Percentiles rank a stretch among this genome's conserved stretches.
These are phyloP conservation scores for Sclerotinia spermophila DNA, from an alignment of 2,329 filamentous ascomycete species.

Conservation along the genomic window DNA sequence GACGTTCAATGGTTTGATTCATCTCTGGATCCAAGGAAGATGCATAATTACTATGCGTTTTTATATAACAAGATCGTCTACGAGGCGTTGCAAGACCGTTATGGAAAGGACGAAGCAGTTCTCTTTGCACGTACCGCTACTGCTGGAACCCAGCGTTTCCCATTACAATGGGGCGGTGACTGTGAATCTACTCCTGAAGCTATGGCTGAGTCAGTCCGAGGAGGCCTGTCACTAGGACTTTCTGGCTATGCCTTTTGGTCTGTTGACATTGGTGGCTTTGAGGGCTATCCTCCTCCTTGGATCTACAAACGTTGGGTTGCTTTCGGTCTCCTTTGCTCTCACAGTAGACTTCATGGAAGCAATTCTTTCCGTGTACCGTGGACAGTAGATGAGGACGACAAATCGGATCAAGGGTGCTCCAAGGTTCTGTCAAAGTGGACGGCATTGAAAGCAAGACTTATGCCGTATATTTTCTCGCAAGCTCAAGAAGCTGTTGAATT, in stretches of 20 bases:
- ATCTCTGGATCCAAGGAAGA: constrained; percentile 48
- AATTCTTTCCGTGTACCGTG: constrained; percentile 61
- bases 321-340: constrained; percentile 58
- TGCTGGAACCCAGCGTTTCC: constrained; percentile 56
- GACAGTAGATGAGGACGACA: constrained; percentile 55
- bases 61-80: constrained; percentile 60
- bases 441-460: constrained; percentile 50
- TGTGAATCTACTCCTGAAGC: constrained; percentile 60
- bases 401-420: constrained; percentile 46
- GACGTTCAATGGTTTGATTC: constrained; percentile 53
- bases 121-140: constrained; percentile 57
- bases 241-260: constrained; percentile 59
- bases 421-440: constrained; percentile 46
- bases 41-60: constrained; percentile 63
- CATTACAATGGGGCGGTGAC: constrained; percentile 59
- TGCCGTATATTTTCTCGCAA: constrained; percentile 55
- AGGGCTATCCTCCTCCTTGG: constrained; percentile 53
- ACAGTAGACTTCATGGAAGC: constrained; percentile 57
- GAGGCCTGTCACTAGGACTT: constrained; percentile 54
- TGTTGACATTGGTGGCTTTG: constrained; percentile 61
- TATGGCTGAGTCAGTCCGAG: constrained; percentile 59
- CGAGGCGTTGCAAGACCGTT: constrained; percentile 47
- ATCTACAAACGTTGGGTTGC: constrained; percentile 64
- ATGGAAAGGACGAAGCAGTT: constrained; percentile 49
- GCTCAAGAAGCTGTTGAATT: constrained; percentile 47